Percentiles rank a stretch among this genome's conserved stretches.
phyloP scores from a whole-genome alignment of 148 eudicot species.

The Camellia lanceoleosa region DNA sequence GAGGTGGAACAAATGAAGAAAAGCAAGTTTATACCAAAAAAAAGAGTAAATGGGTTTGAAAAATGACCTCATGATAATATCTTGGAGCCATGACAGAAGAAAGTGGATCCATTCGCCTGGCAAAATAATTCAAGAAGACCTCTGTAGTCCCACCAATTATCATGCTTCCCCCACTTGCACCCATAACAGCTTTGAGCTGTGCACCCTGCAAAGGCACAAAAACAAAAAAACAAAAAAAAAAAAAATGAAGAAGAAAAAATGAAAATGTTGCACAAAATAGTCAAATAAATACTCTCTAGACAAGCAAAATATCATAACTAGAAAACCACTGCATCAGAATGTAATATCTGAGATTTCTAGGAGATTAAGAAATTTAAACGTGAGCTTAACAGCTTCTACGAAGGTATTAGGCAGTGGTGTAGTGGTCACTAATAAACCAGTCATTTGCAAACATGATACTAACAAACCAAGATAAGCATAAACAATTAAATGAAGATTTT shows the following conservation, averaged over 20 bases:
- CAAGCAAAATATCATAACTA: too few relatives aligned
- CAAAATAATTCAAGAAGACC: conserved; percentile 38
- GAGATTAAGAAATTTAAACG: too few relatives aligned
- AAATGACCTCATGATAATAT: conserved; percentile 34
- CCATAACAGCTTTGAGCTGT: conserved; percentile 34
- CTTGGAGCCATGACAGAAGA: conserved; percentile 39
- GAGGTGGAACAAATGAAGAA: not conserved
- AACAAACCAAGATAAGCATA: not conserved
- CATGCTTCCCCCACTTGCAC: conserved; percentile 42
- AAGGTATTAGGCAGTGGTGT: too few relatives aligned
- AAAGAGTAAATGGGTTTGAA: not conserved
- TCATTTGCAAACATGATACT: not conserved
- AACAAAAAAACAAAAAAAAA: not conserved
- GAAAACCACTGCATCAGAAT: too few relatives aligned
- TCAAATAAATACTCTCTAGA: not conserved
- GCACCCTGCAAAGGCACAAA: conserved; percentile 15
- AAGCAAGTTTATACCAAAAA: not conserved
- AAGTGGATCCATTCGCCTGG: conserved; percentile 32
- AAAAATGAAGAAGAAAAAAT: not conserved
- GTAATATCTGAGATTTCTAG: too few relatives aligned
- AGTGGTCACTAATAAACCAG: not conserved
- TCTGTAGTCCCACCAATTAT: conserved; percentile 35
- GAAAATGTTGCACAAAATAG: not conserved
- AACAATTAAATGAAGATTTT: not conserved
- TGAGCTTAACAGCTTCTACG: too few relatives aligned